Conservation (phyloP, 2,329 filamentous ascomycete species). For the Beauveria bassiana region DNA sequence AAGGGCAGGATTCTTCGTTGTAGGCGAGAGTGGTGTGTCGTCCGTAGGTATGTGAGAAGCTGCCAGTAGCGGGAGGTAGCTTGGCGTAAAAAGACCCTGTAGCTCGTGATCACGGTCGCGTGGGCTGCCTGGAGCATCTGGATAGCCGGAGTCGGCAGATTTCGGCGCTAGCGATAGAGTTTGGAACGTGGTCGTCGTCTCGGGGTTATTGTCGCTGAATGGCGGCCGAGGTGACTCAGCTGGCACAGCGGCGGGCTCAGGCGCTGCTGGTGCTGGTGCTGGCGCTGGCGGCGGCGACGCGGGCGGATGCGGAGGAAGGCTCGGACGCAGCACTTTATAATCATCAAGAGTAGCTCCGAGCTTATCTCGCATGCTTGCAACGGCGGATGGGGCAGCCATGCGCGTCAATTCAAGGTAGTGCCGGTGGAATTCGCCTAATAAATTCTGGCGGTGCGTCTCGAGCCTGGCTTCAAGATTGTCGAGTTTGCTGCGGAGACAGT, state of each 20-base stretch:
- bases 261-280: background rate
- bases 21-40: constrained; percentile 13
- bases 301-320: constrained; percentile 17
- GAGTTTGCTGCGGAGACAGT: constrained; percentile 46
- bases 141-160: constrained; percentile 20
- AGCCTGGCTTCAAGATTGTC: constrained; percentile 50
- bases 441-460: constrained; percentile 46
- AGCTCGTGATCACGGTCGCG: constrained; percentile 53
- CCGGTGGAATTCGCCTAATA: constrained; percentile 49
- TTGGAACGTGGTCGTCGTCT: constrained; percentile 24
- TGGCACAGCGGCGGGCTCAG: constrained; percentile 1
- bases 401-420: constrained; percentile 45
- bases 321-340: constrained; percentile 32
- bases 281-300: background rate
- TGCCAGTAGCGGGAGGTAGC: constrained; percentile 53
- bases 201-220: constrained; percentile 17
- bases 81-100: constrained; percentile 55
- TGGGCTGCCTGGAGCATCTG: constrained; percentile 32
- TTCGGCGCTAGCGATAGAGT: constrained; percentile 17
- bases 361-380: constrained; percentile 36
- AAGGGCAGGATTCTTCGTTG: constrained; percentile 10
- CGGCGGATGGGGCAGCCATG: constrained; percentile 38
- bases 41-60: constrained; percentile 16
- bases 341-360: constrained; percentile 36
- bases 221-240: constrained; percentile 28